Base-by-base conservation (phyloP, 2,329 filamentous ascomycete genomes). In the Ophiostoma triangulosporum region DNA sequence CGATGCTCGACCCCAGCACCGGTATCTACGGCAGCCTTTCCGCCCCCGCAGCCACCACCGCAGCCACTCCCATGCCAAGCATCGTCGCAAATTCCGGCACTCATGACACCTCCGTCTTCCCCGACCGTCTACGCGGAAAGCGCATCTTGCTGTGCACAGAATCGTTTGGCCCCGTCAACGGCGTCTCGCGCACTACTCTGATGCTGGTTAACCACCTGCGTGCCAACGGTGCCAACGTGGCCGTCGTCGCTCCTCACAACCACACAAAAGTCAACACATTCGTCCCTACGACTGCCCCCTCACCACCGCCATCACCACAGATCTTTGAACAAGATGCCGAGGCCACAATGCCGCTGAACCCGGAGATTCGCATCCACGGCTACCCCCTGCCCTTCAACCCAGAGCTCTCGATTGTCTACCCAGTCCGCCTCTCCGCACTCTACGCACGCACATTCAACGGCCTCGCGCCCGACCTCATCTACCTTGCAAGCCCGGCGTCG, bases 331-430 rank as follows among this genome's bases (percentile, higher is more conserved):
- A 40, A 22, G 35, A 40, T 20, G 26, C 33, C 17, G 35, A 27
- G 15, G 35, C 33, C 32, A 17, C 17, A 9, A 26, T 45, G 48
- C 53, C 51, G 2, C 20, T 50, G 27, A 60, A 67, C 52, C 64
- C 71, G 43, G 81, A 84, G 60, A 67, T 82, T 14, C 76, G 82
- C 15, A 68, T 86, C 1, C 72, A 74, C 17, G 83, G 83, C 15
- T 83, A 81, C 58, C 80, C 81, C 6, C 66, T 86, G 2, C 83
- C 83, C 0, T 86, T 85, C 68, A 86, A 86, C 64, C 83, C 81
- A 0, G 81, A 86, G 60, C 71, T 86, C 46, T 83, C 81, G 8
- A 75, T 86, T 24, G 82, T 81, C 12, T 85, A 85, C 58, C 83
- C 83, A 0, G 81, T 86, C 54, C 76, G 80, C 22, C 72, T 86